These are phyloP conservation scores for Alternaria sp. DNA, from an alignment of 2,329 filamentous ascomycete species.

Conservation along the genomic window DNA sequence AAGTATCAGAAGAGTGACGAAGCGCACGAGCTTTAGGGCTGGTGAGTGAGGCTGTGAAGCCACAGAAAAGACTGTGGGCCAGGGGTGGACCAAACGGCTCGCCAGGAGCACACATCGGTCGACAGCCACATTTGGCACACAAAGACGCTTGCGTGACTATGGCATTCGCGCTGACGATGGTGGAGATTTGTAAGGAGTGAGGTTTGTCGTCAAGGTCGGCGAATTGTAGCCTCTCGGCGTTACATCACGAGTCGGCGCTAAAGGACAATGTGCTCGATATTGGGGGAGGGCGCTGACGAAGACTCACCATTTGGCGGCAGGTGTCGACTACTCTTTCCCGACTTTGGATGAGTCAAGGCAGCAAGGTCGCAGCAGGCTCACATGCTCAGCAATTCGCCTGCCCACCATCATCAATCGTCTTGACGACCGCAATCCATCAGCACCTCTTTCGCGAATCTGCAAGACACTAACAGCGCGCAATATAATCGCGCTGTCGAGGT, in stretches of 20 bases:
- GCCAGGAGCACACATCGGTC: constrained; percentile 4
- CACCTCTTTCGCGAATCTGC: constrained; percentile 13
- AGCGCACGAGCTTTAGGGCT: constrained; percentile 10
- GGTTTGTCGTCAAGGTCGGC: constrained; percentile 2
- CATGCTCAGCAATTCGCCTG: constrained; percentile 22
- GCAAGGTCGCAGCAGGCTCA: constrained; percentile 29
- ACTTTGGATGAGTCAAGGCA: constrained; percentile 36
- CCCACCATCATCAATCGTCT: background rate
- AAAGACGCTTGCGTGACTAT: constrained; percentile 15
- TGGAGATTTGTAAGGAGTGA: constrained; percentile 17
- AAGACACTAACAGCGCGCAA: constrained; percentile 13
- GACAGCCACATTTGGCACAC: constrained; percentile 15
- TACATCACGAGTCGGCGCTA: background rate
- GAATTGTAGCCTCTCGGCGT: background rate
- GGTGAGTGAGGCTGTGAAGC: constrained; percentile 20
- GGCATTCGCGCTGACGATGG: constrained; percentile 3
- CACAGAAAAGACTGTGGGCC: background rate
- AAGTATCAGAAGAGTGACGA: background rate
- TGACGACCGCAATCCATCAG: background rate
- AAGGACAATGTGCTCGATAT: background rate
- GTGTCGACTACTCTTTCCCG: constrained; percentile 22
- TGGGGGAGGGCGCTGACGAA: constrained; percentile 14
- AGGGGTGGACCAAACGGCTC: constrained; percentile 7
- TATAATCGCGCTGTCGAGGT: constrained; percentile 8
- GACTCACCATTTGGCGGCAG: constrained; percentile 1